These are phyloP conservation scores for Castanea mollissima DNA, from an alignment of 306 rosid species.

Conservation along the genomic window DNA sequence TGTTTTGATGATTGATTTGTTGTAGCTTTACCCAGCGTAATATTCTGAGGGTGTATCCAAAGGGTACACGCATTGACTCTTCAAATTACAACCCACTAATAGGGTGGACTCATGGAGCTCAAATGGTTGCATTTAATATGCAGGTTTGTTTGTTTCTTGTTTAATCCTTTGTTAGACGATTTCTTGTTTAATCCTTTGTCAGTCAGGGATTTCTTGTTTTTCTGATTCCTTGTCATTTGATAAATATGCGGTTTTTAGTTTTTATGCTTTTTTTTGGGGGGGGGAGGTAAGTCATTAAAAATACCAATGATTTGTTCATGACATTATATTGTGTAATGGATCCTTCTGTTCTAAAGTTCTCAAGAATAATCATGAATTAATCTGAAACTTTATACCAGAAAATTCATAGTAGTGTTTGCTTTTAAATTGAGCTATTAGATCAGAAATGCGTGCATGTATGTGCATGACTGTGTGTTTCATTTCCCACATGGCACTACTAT, in stretches of 20 bases:
- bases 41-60: slow-evolving; percentile 91
- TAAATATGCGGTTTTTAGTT: neutral
- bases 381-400: neutral
- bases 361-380: neutral
- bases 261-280: neutral
- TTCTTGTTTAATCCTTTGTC: neutral
- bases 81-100: slow-evolving; percentile 93
- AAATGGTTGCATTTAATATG: slow-evolving; percentile 99
- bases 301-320: neutral
- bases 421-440: neutral
- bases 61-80: slow-evolving; percentile 90
- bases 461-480: neutral
- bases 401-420: neutral
- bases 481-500: neutral
- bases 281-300: neutral
- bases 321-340: neutral
- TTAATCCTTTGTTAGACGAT: neutral
- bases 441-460: neutral
- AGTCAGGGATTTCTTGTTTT: neutral
- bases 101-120: slow-evolving; percentile 99
- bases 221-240: neutral
- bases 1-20: slow-evolving; percentile 17
- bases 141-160: slow-evolving; percentile 55
- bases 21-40: slow-evolving; percentile 91
- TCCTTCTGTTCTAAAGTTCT: neutral